These are phyloP conservation scores for Elongisporangium undulatum DNA, from an alignment of 352 stramenopile genomes.

Conservation along the genomic window DNA sequence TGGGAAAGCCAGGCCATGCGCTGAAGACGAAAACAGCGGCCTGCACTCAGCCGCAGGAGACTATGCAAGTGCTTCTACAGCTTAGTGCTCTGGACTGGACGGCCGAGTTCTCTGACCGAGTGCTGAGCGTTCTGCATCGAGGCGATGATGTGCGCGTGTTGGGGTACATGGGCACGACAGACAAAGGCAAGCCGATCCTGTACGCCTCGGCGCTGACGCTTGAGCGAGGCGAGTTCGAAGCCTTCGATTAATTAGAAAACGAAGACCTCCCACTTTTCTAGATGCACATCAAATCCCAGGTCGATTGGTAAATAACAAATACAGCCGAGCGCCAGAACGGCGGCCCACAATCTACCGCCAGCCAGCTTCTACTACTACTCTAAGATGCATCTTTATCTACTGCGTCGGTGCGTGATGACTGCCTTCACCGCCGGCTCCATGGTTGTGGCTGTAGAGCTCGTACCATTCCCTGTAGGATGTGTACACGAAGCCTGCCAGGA, in stretches of 20 bases:
- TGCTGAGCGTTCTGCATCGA: conserved; percentile 26
- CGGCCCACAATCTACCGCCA: not conserved
- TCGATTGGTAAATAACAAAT: not conserved
- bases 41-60: conserved; percentile 1
- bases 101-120: conserved; percentile 14
- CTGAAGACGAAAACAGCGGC: not conserved
- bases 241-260: conserved; percentile 20
- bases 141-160: conserved; percentile 34
- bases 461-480: not conserved
- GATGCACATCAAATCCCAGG: not conserved
- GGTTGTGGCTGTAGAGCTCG: not conserved
- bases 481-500: conserved; percentile 1
- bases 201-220: conserved; percentile 28
- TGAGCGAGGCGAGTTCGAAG: conserved; percentile 29
- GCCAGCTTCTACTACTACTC: not conserved
- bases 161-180: conserved; percentile 29
- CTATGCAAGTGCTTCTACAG: conserved; percentile 34
- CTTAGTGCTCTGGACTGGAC: conserved; percentile 28
- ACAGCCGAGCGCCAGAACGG: not conserved
- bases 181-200: conserved; percentile 36
- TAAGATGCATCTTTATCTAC: not conserved
- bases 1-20: conserved; percentile 7
- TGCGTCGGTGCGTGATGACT: not conserved
- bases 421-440: not conserved
- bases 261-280: not conserved